Evolutionary conservation across 1,139 yeast species (phyloP), one percentile per base, ranked within the genome.

Genomic region (Eremothecium gossypii): DNA sequence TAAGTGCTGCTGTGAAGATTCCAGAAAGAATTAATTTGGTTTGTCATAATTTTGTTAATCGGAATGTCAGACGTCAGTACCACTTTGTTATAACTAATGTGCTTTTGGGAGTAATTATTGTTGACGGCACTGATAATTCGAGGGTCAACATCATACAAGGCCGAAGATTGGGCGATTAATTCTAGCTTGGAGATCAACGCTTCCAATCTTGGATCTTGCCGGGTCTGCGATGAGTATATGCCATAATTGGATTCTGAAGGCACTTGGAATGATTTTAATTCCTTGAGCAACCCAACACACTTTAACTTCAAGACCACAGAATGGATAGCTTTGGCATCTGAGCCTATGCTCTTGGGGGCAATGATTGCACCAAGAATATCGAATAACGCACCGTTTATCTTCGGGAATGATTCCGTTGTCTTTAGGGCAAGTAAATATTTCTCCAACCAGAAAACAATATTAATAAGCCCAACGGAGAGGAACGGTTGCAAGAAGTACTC

Each of bases 401-500:
- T 50, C 2, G 52, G 51, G 7, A 49, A 33, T 3, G 47, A 38
- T 5, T 42, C 37, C 14, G 48, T 53, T 34, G 48, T 50, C 36
- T 49, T 51, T 29, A 59, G 36, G 20, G 49, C 46, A 10, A 42
- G 43, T n/a, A 60, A 41, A 39, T 53, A 57, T 26, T 55, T 50
- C 33, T 57, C 60, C 26, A 59, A 35, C 61, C 62, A 59, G 41
- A 48, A 58, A 20, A 56, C 48, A 8, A 57, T 52, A 31, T 59
- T 60, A 8, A 60, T 50, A 30, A 58, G 41, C 7, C 64, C 63
- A 27, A 57, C 44, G 2, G 57, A 39, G 54, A 60, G 46, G 46
- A 77, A 76, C 1, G 83, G 81, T 49, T 79, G 83, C 39, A 76
- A 61, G 47, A 80, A 76, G 50, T 79, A 78, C 50, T 79, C 86